phyloP scores from a whole-genome alignment of 2,329 filamentous ascomycete species.

The Fusarium luffae region DNA sequence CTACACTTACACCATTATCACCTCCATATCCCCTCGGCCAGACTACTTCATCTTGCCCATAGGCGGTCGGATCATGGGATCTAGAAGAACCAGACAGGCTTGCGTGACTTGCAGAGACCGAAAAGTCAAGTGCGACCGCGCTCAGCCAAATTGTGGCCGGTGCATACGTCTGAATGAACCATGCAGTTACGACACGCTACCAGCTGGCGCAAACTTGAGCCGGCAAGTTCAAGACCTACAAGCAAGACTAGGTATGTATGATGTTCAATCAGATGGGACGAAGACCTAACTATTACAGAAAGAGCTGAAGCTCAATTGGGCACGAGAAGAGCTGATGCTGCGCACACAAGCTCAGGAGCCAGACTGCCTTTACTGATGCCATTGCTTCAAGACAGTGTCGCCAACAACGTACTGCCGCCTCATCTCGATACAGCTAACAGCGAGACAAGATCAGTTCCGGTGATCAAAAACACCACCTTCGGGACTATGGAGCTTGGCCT shows the following conservation, averaged over 20 bases:
- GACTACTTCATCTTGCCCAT: no score
- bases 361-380: neutral
- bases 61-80: neutral
- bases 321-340: neutral
- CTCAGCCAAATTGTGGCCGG: neutral
- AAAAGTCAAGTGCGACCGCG: neutral
- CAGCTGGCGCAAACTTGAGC: neutral
- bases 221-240: neutral
- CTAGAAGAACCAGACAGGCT: neutral
- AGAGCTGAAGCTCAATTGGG: neutral
- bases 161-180: neutral
- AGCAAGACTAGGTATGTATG: neutral
- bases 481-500: no score
- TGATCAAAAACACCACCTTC: no score
- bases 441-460: no score
- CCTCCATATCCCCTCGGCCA: neutral
- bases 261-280: fast-evolving
- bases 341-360: no score
- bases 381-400: neutral
- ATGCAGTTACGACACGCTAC: neutral
- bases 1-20: neutral
- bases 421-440: no score
- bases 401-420: no score
- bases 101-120: neutral
- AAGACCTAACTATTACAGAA: neutral